Evolutionary conservation across 495 filamentous ascomycete genomes (phyloP), one percentile per base, ranked within the genome.

Genomic region (Apodospora peruviana): DNA sequence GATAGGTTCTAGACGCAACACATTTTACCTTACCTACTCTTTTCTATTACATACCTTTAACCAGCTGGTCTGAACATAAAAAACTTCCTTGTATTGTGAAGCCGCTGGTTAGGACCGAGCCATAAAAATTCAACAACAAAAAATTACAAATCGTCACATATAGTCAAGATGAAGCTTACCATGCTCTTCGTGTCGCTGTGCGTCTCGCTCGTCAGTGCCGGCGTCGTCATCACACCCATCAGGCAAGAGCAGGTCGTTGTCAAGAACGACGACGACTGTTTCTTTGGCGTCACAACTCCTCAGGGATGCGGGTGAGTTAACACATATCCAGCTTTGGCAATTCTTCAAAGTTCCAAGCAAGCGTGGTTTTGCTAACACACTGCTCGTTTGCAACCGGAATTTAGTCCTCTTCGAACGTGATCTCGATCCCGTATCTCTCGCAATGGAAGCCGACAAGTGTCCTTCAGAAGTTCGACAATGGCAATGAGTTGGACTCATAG

Each of bases 261-360:
- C 36, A 69, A 61, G 48, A 43, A 54, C 5, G 16, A 45, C 17
- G 71, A 63, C 19, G 73, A 76, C 52, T 76, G 73, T 53, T 73
- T 67, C 61, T 73, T 73, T 52, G 73, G 73, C 40, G 62, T 72
- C n/a, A 62, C 64, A 0, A 75, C 73, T 11, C 73, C 72, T 18
- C 57, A 59, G 47, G 72, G 73, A 34, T 76, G 73, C 67, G 72
- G 62, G 73, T 76, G 44, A 52, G 71, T 68, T 23, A 10, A 17
- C 5, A 8, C 7, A 7, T 32, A 32, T 32, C 27, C 27, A 32
- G 27, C 14, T 32, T 12, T 20, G 34, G 5, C 4, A 34, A 19
- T 5, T 38, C 16, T 23, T 1, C 29, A 22, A 17, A 5, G 14
- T 32, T 7, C n/a, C 23, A 18, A 19, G 21, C 22, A 25, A n/a